These are phyloP conservation scores for Jackrogersella minutella DNA, from an alignment of 495 filamentous ascomycete genomes.

Conservation along the genomic window DNA sequence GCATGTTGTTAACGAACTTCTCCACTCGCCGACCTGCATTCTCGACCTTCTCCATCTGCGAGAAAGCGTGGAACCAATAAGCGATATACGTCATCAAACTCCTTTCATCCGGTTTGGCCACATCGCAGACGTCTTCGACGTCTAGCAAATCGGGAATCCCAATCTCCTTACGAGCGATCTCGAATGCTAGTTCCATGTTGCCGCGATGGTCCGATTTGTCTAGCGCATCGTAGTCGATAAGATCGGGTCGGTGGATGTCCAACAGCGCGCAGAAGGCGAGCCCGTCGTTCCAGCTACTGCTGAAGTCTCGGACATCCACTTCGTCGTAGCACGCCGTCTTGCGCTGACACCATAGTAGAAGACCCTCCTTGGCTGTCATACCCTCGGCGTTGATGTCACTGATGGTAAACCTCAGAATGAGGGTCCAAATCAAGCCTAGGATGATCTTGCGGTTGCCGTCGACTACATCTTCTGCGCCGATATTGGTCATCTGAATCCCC, in stretches of 20 bases:
- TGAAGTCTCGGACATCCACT: slow-evolving; percentile 94
- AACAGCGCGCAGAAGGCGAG: slow-evolving; percentile 95
- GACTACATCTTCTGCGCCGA: slow-evolving; percentile 97
- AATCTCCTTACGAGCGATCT: slow-evolving; percentile 94
- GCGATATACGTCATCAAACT: slow-evolving; percentile 99
- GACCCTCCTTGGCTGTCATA: slow-evolving; percentile 95
- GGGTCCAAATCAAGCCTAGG: slow-evolving; percentile 93
- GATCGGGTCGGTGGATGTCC: slow-evolving; percentile 94
- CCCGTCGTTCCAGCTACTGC: slow-evolving; percentile 94
- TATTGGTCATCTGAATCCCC: slow-evolving; percentile 96
- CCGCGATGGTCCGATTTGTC: slow-evolving; percentile 95
- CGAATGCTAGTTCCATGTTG: slow-evolving; percentile 97
- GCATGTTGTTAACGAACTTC: slow-evolving; percentile 99
- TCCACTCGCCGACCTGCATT: slow-evolving; percentile 96
- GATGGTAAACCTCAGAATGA: slow-evolving; percentile 97
- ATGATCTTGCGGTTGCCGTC: slow-evolving; percentile 99
- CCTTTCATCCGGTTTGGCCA: slow-evolving; percentile 92
- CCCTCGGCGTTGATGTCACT: slow-evolving; percentile 98
- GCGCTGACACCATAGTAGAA: slow-evolving; percentile 95
- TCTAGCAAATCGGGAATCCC: slow-evolving; percentile 95
- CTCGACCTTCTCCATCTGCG: slow-evolving; percentile 96
- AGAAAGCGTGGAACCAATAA: slow-evolving; percentile 99
- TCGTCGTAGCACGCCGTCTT: slow-evolving; percentile 99
- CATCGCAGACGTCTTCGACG: slow-evolving; percentile 97
- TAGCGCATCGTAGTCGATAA: slow-evolving; percentile 94